Evolutionary conservation across 345 rosid genomes (phyloP).

Genomic region (Eucalyptus urophylla): DNA sequence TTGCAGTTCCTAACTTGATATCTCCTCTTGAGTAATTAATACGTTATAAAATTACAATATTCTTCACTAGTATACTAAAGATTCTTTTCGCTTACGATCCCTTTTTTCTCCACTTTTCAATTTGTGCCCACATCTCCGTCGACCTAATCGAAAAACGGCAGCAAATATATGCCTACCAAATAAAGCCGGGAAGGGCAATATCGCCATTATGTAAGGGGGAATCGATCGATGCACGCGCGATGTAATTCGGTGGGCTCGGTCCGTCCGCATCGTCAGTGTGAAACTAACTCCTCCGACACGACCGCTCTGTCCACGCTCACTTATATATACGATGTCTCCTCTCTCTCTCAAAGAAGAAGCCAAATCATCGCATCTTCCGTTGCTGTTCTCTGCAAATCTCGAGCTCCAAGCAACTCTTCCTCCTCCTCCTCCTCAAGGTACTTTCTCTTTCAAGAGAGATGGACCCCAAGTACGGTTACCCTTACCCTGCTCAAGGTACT

Average conservation of each 20-base stretch:
- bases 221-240: background rate
- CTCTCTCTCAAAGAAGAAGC: background rate
- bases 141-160: background rate
- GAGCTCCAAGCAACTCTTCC: background rate
- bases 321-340: background rate
- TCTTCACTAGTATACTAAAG: background rate
- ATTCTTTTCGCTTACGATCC: background rate
- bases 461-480: slow-evolving; percentile 43
- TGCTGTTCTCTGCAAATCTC: background rate
- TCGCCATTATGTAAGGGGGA: background rate
- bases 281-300: background rate
- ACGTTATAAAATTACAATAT: background rate
- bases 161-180: background rate
- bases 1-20: background rate
- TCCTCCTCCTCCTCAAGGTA: background rate
- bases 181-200: background rate
- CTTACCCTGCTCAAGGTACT: slow-evolving; percentile 44
- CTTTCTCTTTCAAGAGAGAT: background rate
- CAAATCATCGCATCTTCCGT: background rate
- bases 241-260: background rate
- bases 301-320: background rate
- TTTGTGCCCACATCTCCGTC: background rate
- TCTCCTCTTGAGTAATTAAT: background rate
- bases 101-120: background rate
- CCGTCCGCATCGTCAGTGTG: background rate